Conservation (phyloP, 2,329 filamentous ascomycete species). For the Stachybotrys chlorohalonatus region DNA sequence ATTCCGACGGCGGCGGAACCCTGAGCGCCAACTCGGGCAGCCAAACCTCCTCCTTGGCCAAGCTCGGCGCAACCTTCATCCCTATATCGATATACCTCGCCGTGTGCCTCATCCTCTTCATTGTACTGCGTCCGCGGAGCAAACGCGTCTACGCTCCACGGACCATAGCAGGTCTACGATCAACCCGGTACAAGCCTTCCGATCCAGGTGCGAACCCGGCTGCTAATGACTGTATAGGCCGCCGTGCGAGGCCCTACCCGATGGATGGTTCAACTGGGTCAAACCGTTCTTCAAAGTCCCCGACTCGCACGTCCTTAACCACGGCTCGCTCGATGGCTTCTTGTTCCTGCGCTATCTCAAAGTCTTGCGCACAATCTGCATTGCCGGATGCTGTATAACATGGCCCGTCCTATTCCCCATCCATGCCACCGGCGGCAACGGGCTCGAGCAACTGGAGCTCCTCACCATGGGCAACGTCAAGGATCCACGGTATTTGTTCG, state of each 20-base stretch:
- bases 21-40: conserved; percentile 20
- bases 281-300: conserved; percentile 55
- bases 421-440: conserved; percentile 71
- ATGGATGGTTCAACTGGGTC: conserved; percentile 60
- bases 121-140: conserved; percentile 35
- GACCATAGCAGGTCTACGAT: conserved; percentile 37
- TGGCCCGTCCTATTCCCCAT: conserved; percentile 83
- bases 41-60: conserved; percentile 24
- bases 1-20: conserved; percentile 21
- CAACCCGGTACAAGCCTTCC: conserved; percentile 24
- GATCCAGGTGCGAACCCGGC: neutral
- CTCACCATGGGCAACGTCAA: conserved; percentile 72
- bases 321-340: conserved; percentile 87
- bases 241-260: conserved; percentile 31
- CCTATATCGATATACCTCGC: conserved; percentile 42
- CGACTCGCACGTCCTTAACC: conserved; percentile 76
- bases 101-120: conserved; percentile 41
- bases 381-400: conserved; percentile 75
- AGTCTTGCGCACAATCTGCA: conserved; percentile 70
- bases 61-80: conserved; percentile 40
- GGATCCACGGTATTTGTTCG: conserved; percentile 58
- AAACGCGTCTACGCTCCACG: conserved; percentile 48
- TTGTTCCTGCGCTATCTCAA: conserved; percentile 68
- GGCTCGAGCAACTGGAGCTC: conserved; percentile 59
- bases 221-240: neutral